Evolutionary conservation across 257 asterid species (phyloP).

Genomic region (Salvia hispanica): DNA sequence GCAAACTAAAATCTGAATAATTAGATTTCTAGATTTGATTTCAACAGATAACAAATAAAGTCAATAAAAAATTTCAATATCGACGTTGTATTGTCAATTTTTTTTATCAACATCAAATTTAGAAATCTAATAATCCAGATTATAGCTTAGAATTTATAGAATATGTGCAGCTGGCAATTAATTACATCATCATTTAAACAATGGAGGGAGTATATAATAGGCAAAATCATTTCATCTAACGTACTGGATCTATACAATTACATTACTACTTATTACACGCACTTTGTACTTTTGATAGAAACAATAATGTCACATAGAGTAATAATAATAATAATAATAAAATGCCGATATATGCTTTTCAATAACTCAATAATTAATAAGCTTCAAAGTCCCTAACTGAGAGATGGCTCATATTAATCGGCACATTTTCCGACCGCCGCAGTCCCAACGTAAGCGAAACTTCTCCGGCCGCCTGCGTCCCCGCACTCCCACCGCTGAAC

Average conservation of each 20-base stretch:
- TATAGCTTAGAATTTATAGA: too few species aligned
- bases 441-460: conserved; percentile 78
- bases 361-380: conserved; percentile 24
- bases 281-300: conserved; percentile 3
- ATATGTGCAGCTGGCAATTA: too few species aligned
- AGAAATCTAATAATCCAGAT: too few species aligned
- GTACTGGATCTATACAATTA: background rate
- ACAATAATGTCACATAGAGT: conserved; percentile 24
- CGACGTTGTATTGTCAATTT: too few species aligned
- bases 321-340: conserved; percentile 22
- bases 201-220: background rate
- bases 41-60: too few species aligned
- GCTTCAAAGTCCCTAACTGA: conserved; percentile 58
- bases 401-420: conserved; percentile 47
- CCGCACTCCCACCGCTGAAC: conserved; percentile 16
- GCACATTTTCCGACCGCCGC: conserved; percentile 58
- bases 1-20: too few species aligned
- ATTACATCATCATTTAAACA: too few species aligned
- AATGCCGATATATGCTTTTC: background rate
- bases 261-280: background rate
- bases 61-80: too few species aligned
- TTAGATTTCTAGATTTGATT: too few species aligned
- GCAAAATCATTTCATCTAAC: background rate
- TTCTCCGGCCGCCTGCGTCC: conserved; percentile 39
- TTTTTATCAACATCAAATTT: too few species aligned